Evolutionary conservation across 1,284 basidiomycete genomes (phyloP).

Genomic region (Chalciporus sp.): DNA sequence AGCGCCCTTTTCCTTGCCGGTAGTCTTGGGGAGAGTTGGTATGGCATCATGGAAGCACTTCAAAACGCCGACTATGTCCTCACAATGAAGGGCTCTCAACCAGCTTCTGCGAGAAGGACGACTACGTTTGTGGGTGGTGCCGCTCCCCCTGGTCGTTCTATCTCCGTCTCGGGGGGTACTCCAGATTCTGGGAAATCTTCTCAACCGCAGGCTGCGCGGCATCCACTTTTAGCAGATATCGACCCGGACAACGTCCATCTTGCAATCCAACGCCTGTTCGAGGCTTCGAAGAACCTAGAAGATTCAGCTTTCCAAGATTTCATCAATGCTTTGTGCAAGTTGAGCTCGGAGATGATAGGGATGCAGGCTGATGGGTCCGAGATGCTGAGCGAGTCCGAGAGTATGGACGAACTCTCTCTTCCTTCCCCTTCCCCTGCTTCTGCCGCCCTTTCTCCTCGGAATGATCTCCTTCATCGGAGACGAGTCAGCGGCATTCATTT

Average conservation of each 20-base stretch:
- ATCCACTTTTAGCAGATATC: conserved; percentile 71
- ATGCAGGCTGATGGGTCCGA: conserved; percentile 61
- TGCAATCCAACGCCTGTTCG: conserved; percentile 81
- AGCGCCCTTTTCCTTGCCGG: conserved; percentile 84
- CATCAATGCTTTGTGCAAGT: conserved; percentile 77
- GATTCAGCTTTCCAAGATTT: conserved; percentile 85
- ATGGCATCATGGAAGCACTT: conserved; percentile 84
- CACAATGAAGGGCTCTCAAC: conserved; percentile 52
- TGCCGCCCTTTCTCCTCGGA: conserved; percentile 42
- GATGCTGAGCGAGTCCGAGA: conserved; percentile 38
- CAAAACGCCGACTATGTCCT: conserved; percentile 94
- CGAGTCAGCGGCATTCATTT: conserved; percentile 85
- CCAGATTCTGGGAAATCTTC: conserved; percentile 24
- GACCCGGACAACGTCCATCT: conserved; percentile 74
- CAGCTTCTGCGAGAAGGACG: conserved; percentile 33
- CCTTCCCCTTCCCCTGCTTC: conserved; percentile 37
- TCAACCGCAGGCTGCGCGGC: conserved; percentile 37
- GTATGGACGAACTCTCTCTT: conserved; percentile 42
- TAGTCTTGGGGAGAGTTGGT: conserved; percentile 88
- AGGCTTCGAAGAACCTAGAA: conserved; percentile 81
- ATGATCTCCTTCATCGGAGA: conserved; percentile 58
- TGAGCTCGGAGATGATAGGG: conserved; percentile 89
- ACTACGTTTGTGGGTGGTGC: conserved; percentile 38
- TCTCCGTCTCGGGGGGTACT: conserved; percentile 34
- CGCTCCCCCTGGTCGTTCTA: conserved; percentile 38